phyloP scores from a whole-genome alignment of 192 early-diverging fungal genomes.

The Coemansia sp. region DNA sequence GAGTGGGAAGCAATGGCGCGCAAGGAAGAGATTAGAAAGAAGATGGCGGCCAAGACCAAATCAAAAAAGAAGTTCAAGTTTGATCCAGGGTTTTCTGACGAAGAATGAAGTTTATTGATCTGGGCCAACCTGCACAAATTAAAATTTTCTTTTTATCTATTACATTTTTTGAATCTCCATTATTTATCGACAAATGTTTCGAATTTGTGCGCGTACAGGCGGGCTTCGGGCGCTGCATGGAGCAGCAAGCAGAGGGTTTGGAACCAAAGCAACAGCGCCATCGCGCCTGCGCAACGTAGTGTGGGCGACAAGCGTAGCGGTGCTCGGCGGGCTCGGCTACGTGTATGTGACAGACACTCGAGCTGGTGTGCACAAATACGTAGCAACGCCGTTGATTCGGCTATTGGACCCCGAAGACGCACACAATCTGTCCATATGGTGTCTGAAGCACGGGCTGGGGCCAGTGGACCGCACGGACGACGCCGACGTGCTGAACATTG shows the following conservation, averaged over 20 bases:
- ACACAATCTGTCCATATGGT: slow-evolving; percentile 66
- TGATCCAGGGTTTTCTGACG: slow-evolving; percentile 51
- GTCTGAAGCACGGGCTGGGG: slow-evolving; percentile 61
- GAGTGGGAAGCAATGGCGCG: slow-evolving; percentile 46
- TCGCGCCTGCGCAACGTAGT: slow-evolving; percentile 27
- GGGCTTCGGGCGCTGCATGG: slow-evolving; percentile 2
- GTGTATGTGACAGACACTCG: slow-evolving; percentile 70
- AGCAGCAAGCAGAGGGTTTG: slow-evolving; percentile 17
- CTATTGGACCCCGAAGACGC: slow-evolving; percentile 72
- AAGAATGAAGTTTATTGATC: slow-evolving; percentile 11
- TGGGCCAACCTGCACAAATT: too few species aligned
- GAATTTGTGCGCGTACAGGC: slow-evolving; percentile 17
- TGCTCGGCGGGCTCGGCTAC: slow-evolving; percentile 51
- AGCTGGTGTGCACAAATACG: slow-evolving; percentile 67
- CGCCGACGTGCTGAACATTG: slow-evolving; percentile 56
- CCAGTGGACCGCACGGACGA: slow-evolving; percentile 65
- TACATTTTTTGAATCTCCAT: not conserved
- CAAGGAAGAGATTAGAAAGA: slow-evolving; percentile 31
- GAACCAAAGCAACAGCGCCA: slow-evolving; percentile 28
- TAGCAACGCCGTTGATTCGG: slow-evolving; percentile 70
- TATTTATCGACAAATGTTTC: slow-evolving; percentile 17
- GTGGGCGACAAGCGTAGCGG: slow-evolving; percentile 39
- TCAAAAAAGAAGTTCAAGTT: slow-evolving; percentile 34
- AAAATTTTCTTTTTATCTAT: slow-evolving; percentile 3
- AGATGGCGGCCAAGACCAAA: slow-evolving; percentile 31